Base-by-base conservation (phyloP, 257 asterid genomes). In the Buddleja alternifolia region DNA sequence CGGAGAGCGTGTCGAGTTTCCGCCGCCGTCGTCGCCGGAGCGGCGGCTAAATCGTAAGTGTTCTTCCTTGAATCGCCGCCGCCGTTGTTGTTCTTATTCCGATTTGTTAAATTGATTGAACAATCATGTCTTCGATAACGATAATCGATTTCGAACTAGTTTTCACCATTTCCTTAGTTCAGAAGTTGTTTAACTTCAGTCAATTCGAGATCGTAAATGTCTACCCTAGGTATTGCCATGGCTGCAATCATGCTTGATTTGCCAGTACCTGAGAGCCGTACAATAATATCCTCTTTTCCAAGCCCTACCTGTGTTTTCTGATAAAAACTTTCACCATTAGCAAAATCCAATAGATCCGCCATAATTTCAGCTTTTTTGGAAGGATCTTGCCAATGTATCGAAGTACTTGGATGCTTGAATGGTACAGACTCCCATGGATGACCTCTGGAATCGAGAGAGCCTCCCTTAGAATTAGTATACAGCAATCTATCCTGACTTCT, bases 1-100 rank as follows among this genome's bases (percentile, higher is more conserved):
- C 96, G 0, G 96, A 89, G 4, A 89, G 83, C 0, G 94, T 87
- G 2, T 77, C 29, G 88, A 77, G 48, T 82, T 84, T 3, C 77
- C 84, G 19, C 80, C 79, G 1, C 71, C 85, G 10, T 79, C 89
- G 1, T 47, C 71, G 19, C 51, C 70, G 41, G 44, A 60, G 17
- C 53, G 54, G 6, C 47, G 40, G 63, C 64, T 0, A 17, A 19
- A 1, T 40, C 74, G 7, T 42, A 23, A 14, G 14, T 39, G 10
- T n/a, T 70, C 32, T 29, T 67, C 23, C 76, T 54, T 3, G 36
- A 46, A 15, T 45, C 63, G 37, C 56, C 65, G 12, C 41, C 71
- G 10, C 58, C 63, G 51, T 25, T 8, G 6, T 17, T 40, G 37
- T 7, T 36, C 19, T 25, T 66, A 36, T 34, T 74, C 54, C 59